Evolutionary conservation across 176 grass and related monocot genomes (phyloP).

Genomic region (Avena atlantica): DNA sequence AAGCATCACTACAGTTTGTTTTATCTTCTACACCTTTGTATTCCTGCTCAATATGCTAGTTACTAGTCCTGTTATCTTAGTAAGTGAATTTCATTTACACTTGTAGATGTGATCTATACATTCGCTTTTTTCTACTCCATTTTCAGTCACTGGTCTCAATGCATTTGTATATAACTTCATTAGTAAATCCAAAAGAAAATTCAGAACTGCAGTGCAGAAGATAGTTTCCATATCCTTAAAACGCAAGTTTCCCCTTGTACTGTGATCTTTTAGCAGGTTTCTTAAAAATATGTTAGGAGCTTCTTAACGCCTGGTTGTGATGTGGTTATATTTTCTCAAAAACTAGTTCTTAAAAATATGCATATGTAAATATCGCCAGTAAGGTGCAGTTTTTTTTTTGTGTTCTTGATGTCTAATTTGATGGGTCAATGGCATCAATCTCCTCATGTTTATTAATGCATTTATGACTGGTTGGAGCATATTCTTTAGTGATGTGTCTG

Average conservation of each 20-base stretch:
- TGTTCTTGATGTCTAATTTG: constrained; percentile 32
- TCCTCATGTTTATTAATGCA: constrained; percentile 49
- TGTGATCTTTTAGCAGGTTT: constrained; percentile 24
- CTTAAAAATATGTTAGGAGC: not conserved
- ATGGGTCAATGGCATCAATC: constrained; percentile 26
- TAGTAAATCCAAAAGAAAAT: constrained; percentile 22
- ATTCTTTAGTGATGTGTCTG: constrained; percentile 43
- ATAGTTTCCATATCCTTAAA: constrained; percentile 28
- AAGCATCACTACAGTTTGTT: constrained; percentile 35
- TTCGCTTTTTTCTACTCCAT: not conserved
- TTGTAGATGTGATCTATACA: constrained; percentile 25
- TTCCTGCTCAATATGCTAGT: constrained; percentile 29
- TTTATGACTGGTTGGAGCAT: constrained; percentile 32
- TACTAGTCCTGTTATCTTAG: constrained; percentile 37
- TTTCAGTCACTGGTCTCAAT: constrained; percentile 1
- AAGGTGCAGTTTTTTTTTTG: constrained; percentile 9
- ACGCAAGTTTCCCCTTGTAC: not conserved
- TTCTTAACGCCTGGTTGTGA: constrained; percentile 13
- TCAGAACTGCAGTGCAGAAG: not conserved
- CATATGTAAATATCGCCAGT: constrained; percentile 19
- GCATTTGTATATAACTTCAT: constrained; percentile 26
- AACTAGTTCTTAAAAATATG: not conserved
- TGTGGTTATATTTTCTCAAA: not conserved
- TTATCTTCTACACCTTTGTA: constrained; percentile 26
- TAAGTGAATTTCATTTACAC: constrained; percentile 14